Evolutionary conservation across 768 basidiomycete species (phyloP).

Genomic region (Podaxis mareebaensis): DNA sequence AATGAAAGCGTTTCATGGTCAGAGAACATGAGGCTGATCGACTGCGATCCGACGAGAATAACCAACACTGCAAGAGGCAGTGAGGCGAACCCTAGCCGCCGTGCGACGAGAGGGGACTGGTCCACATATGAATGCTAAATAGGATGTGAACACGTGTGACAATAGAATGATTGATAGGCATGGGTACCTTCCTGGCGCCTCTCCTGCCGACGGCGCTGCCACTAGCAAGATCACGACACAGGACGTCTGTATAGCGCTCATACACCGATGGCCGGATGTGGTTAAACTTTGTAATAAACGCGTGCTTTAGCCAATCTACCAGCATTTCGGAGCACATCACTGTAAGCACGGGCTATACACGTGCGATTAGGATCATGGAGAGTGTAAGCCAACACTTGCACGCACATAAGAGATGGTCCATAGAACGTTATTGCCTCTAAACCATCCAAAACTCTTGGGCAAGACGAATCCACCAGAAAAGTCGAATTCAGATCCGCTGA

Average conservation of each 20-base stretch:
- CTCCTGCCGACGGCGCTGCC: conserved; percentile 70
- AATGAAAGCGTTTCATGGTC: conserved; percentile 22
- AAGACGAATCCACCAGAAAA: conserved; percentile 70
- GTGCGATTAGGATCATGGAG: background rate
- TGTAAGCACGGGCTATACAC: conserved; percentile 78
- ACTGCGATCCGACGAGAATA: conserved; percentile 76
- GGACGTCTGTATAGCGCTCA: conserved; percentile 91
- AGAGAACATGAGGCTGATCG: conserved; percentile 59
- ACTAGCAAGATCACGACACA: conserved; percentile 90
- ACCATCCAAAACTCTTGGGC: conserved; percentile 85
- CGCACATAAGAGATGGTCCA: conserved; percentile 91
- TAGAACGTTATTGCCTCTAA: conserved; percentile 72
- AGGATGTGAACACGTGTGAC: background rate
- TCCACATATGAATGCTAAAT: conserved; percentile 88
- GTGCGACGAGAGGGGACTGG: conserved; percentile 91
- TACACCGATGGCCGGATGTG: conserved; percentile 96
- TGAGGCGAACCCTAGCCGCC: conserved; percentile 91
- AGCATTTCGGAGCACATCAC: conserved; percentile 91
- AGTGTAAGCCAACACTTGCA: conserved; percentile 15
- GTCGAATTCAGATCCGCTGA: conserved; percentile 88
- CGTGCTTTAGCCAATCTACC: conserved; percentile 99
- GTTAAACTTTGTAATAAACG: conserved; percentile 99
- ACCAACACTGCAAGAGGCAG: conserved; percentile 87
- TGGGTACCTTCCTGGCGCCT: conserved; percentile 65
- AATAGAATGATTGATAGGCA: background rate